Evolutionary conservation across 768 basidiomycete species (phyloP).

Genomic region (Antrodiella citrinella): DNA sequence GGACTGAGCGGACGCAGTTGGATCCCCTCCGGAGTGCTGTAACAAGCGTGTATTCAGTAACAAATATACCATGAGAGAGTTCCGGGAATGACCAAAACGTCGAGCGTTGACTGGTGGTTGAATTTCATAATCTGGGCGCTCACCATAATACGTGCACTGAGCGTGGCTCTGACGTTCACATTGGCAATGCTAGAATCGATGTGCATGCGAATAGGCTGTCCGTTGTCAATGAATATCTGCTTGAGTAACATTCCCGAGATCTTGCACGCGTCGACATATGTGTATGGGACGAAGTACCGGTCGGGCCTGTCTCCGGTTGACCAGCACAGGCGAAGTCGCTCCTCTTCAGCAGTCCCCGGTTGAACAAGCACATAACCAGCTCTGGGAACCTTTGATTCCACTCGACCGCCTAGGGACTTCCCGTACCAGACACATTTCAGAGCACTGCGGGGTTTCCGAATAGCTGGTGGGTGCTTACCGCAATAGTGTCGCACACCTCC

Average conservation of each 20-base stretch:
- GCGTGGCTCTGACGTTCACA: constrained; percentile 57
- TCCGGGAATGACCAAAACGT: neutral
- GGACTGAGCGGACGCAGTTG: constrained; percentile 57
- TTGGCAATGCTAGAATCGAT: constrained; percentile 79
- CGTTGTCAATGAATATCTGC: constrained; percentile 68
- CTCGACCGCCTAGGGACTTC: constrained; percentile 72
- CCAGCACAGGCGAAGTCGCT: constrained; percentile 74
- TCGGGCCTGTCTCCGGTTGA: constrained; percentile 60
- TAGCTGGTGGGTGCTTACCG: constrained; percentile 48
- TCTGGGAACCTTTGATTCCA: constrained; percentile 72
- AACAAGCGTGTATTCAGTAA: no score
- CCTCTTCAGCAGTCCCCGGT: constrained; percentile 59
- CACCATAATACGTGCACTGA: constrained; percentile 68
- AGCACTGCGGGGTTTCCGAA: no score
- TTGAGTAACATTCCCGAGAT: constrained; percentile 64
- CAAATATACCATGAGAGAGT: neutral
- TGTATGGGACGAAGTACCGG: constrained; percentile 71
- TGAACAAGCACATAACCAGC: constrained; percentile 70
- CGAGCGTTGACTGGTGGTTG: neutral
- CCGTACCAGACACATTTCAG: no score
- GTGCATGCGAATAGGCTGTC: constrained; percentile 62
- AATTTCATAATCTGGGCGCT: constrained; percentile 13
- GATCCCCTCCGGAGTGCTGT: constrained; percentile 78
- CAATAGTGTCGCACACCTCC: constrained; percentile 66
- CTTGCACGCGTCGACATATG: constrained; percentile 80